These are phyloP conservation scores for Metrosideros polymorpha DNA, from an alignment of 441 rosid species.

Conservation along the genomic window DNA sequence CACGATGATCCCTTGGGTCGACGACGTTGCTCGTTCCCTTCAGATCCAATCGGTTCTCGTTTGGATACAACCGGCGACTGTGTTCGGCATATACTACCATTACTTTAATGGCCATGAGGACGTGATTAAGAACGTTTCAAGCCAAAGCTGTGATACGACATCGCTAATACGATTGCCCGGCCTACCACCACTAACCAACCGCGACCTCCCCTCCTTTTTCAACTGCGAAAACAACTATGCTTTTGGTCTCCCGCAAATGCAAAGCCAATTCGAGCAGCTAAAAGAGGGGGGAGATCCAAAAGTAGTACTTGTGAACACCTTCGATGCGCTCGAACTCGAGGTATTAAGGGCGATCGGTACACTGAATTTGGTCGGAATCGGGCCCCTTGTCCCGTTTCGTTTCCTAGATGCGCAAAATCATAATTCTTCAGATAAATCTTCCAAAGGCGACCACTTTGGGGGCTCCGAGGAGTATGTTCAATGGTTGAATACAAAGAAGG, in stretches of 20 bases:
- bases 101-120: constrained; percentile 28
- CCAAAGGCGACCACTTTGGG: background rate
- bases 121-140: background rate
- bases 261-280: background rate
- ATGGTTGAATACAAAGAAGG: background rate
- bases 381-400: background rate
- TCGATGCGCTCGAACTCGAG: background rate
- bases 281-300: background rate
- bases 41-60: constrained; percentile 27
- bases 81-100: constrained; percentile 35
- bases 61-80: constrained; percentile 49
- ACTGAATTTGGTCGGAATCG: background rate
- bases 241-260: background rate
- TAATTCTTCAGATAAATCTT: background rate
- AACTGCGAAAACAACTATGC: background rate
- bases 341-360: background rate
- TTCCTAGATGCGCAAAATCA: background rate
- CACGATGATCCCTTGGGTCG: constrained; percentile 45
- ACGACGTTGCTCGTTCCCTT: constrained; percentile 25
- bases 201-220: background rate
- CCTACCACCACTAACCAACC: background rate
- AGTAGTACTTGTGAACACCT: background rate
- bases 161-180: background rate
- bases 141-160: background rate
- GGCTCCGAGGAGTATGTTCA: background rate